A percentile compares a stretch with the other conserved stretches of the same genome.
Evolutionary conservation across 2,329 filamentous ascomycete species (phyloP).

Genomic region (Aspergillus pseudoterreus): DNA sequence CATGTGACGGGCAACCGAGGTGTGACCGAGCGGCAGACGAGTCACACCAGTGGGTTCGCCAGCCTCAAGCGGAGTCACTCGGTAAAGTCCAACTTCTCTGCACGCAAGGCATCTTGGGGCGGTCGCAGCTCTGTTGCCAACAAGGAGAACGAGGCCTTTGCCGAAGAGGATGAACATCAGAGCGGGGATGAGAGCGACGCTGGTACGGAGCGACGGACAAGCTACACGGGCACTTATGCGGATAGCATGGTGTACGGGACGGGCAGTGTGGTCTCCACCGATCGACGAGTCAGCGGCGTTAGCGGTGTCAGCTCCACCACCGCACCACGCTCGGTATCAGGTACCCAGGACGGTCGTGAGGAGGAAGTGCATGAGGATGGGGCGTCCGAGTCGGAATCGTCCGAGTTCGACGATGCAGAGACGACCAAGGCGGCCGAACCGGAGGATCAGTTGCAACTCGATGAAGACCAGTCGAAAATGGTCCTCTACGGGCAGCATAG

Average conservation of each 20-base stretch:
- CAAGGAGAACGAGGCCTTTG: slow-evolving; percentile 62
- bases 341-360: slow-evolving; percentile 9
- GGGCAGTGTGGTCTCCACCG: slow-evolving; percentile 38
- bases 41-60: slow-evolving; percentile 41
- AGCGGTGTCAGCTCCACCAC: slow-evolving; percentile 37
- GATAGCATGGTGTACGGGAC: slow-evolving; percentile 41
- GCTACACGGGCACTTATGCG: slow-evolving; percentile 40
- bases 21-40: slow-evolving; percentile 28
- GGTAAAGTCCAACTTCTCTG: slow-evolving; percentile 60
- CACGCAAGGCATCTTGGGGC: slow-evolving; percentile 69
- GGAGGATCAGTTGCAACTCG: slow-evolving; percentile 13
- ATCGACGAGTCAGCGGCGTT: slow-evolving; percentile 32
- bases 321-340: slow-evolving; percentile 9
- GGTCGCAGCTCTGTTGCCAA: slow-evolving; percentile 44
- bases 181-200: slow-evolving; percentile 49
- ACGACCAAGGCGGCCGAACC: slow-evolving; percentile 15
- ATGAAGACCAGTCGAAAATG: slow-evolving; percentile 23
- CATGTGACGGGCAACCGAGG: slow-evolving; percentile 75
- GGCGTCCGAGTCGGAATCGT: slow-evolving; percentile 3
- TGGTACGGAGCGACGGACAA: slow-evolving; percentile 43
- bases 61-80: slow-evolving; percentile 75
- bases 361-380: slow-evolving; percentile 6
- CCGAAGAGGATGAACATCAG: slow-evolving; percentile 59
- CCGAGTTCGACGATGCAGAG: slow-evolving; percentile 8
- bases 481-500: slow-evolving; percentile 25